Percentiles rank a stretch among this genome's conserved stretches.
These are phyloP conservation scores for Stylosanthes scabra DNA, from an alignment of 331 rosid species.

Conservation along the genomic window DNA sequence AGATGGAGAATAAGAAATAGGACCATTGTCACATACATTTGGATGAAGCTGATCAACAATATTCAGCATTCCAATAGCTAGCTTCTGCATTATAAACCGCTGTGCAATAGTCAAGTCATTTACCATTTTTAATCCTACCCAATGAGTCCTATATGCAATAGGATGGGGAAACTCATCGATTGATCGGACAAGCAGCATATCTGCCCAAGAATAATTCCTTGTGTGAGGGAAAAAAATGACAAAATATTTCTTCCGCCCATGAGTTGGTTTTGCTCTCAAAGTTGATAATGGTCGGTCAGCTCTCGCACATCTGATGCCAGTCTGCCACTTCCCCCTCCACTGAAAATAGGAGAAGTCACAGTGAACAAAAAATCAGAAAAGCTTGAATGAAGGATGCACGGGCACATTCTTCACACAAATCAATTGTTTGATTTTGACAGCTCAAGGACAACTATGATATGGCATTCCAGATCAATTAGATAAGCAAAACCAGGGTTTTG, in stretches of 20 bases:
- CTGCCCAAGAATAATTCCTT: conserved; percentile 96
- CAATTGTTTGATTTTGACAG: background rate
- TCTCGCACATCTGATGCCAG: conserved; percentile 93
- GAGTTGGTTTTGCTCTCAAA: conserved; percentile 98
- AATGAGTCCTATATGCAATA: conserved; percentile 80
- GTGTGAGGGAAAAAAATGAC: conserved; percentile 94
- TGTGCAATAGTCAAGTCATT: conserved; percentile 78
- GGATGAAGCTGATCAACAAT: conserved; percentile 84
- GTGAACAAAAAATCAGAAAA: conserved; percentile 34
- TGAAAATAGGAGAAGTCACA: conserved; percentile 47
- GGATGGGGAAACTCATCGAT: conserved; percentile 86
- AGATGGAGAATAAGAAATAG: conserved; percentile 29
- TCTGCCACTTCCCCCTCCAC: conserved; percentile 99
- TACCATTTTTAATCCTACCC: conserved; percentile 78
- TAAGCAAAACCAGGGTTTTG: background rate
- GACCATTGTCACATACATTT: conserved; percentile 62
- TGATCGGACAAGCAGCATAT: conserved; percentile 79
- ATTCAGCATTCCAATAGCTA: conserved; percentile 88
- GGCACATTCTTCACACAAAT: conserved; percentile 17
- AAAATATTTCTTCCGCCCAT: conserved; percentile 88
- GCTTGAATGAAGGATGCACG: conserved; percentile 17
- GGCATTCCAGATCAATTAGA: conserved; percentile 25
- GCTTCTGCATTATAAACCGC: conserved; percentile 89
- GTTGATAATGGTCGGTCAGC: conserved; percentile 97
- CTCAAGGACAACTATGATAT: conserved; percentile 21